Conservation (phyloP, 768 basidiomycete genomes). For the Lyophyllum atratum region DNA sequence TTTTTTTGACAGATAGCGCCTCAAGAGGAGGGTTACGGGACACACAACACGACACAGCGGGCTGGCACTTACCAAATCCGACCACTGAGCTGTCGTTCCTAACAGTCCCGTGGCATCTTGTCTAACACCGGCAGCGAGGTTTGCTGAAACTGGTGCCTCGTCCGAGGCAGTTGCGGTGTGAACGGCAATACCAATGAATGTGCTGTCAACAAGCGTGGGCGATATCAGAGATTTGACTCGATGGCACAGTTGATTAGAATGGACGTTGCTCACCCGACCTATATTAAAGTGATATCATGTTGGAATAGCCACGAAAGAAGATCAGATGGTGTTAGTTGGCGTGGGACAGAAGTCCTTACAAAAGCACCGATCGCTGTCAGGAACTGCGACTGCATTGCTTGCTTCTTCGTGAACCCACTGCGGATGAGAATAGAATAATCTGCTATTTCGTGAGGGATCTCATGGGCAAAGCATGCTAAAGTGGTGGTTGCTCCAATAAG, state of each 20-base stretch:
- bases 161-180: slow-evolving; percentile 70
- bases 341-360: slow-evolving; percentile 48
- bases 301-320: slow-evolving; percentile 17
- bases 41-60: slow-evolving; percentile 5
- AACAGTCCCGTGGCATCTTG: slow-evolving; percentile 77
- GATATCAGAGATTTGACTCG: slow-evolving; percentile 17
- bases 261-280: slow-evolving; percentile 41
- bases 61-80: slow-evolving; percentile 79
- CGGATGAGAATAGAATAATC: slow-evolving; percentile 93
- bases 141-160: slow-evolving; percentile 38
- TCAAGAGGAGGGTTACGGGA: not conserved
- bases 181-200: slow-evolving; percentile 86
- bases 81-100: slow-evolving; percentile 77
- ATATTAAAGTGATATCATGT: slow-evolving; percentile 6
- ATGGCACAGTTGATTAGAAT: slow-evolving; percentile 1
- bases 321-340: slow-evolving; percentile 18
- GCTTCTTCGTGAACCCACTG: slow-evolving; percentile 86
- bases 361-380: slow-evolving; percentile 91
- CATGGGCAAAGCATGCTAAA: slow-evolving; percentile 93
- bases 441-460: slow-evolving; percentile 97
- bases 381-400: slow-evolving; percentile 94
- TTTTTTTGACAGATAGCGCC: slow-evolving; percentile 2
- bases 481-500: slow-evolving; percentile 92
- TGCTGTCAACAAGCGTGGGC: slow-evolving; percentile 42
- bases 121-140: slow-evolving; percentile 78